Conservation (phyloP, 192 early-diverging fungal genomes). For the Coemansia sp. region DNA sequence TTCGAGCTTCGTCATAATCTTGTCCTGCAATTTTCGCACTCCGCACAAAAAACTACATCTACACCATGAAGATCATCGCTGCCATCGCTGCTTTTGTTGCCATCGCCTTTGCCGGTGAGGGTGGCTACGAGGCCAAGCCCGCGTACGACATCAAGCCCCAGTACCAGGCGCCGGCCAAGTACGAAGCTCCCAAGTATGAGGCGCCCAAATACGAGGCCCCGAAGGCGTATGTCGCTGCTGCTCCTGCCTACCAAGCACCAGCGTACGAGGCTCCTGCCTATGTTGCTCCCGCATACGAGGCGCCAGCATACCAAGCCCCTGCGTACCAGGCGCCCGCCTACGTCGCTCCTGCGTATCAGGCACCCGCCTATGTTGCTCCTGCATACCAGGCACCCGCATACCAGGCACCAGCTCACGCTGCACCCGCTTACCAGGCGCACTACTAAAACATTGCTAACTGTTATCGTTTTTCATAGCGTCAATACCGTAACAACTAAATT, state of each 20-base stretch:
- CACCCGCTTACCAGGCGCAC: slow-evolving; percentile 15
- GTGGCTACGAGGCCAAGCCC: slow-evolving; percentile 29
- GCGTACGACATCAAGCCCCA: slow-evolving; percentile 12
- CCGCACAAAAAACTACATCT: not conserved
- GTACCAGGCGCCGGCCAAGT: slow-evolving; percentile 14
- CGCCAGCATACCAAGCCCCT: slow-evolving; percentile 8
- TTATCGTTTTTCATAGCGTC: not conserved
- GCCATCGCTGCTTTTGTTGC: slow-evolving; percentile 29
- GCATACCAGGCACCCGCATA: not conserved
- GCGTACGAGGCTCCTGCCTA: no score
- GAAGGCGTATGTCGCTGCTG: no score
- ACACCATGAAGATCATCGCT: slow-evolving; percentile 44
- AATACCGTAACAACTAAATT: no score
- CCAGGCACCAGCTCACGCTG: not conserved
- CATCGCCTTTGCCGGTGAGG: slow-evolving; percentile 37
- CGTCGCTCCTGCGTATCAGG: slow-evolving; percentile 13
- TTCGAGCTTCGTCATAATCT: not conserved
- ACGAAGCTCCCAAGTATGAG: no score
- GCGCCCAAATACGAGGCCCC: no score
- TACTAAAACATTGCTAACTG: not conserved
- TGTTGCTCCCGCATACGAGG: not conserved
- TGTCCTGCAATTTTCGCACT: not conserved
- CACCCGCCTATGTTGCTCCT: slow-evolving; percentile 13
- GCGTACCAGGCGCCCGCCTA: slow-evolving; percentile 21
- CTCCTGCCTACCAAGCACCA: no score